Evolutionary conservation across 768 basidiomycete species (phyloP).

Genomic region (Tylopilus subfusipes): DNA sequence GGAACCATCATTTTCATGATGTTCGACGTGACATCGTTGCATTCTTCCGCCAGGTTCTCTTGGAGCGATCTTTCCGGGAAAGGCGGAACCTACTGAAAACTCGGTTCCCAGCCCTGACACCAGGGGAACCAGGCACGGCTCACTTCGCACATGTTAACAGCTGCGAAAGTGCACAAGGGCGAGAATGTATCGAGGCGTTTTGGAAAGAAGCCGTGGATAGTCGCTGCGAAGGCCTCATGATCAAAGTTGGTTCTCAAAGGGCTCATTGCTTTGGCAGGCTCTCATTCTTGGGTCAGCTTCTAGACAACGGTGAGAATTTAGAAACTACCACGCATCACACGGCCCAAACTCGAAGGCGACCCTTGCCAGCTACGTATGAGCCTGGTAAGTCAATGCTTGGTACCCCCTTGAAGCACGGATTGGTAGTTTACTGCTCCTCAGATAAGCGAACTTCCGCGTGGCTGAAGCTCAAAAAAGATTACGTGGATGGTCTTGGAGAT

Average conservation of each 20-base stretch:
- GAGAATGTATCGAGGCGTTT: slow-evolving; percentile 66
- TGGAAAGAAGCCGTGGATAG: slow-evolving; percentile 72
- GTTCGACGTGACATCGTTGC: background rate
- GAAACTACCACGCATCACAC: slow-evolving; percentile 35
- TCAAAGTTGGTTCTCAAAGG: slow-evolving; percentile 54
- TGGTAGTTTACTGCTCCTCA: slow-evolving; percentile 10
- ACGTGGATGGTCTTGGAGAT: slow-evolving; percentile 76
- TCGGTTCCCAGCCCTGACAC: slow-evolving; percentile 52
- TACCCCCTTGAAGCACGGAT: background rate
- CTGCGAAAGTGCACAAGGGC: slow-evolving; percentile 60
- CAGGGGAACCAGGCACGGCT: slow-evolving; percentile 47
- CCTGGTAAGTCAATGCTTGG: slow-evolving; percentile 41
- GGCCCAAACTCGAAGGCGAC: slow-evolving; percentile 51
- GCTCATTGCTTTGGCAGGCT: background rate
- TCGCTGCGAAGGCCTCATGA: slow-evolving; percentile 90
- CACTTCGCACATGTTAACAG: slow-evolving; percentile 72
- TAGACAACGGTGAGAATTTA: slow-evolving; percentile 50
- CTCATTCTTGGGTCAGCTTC: slow-evolving; percentile 43
- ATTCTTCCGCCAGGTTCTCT: slow-evolving; percentile 48
- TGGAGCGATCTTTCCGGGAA: slow-evolving; percentile 65
- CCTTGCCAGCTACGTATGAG: slow-evolving; percentile 83
- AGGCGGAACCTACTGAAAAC: slow-evolving; percentile 63
- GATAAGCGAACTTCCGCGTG: slow-evolving; percentile 85
- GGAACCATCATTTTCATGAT: background rate
- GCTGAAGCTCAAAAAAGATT: slow-evolving; percentile 93